A percentile compares a stretch with the other conserved stretches of the same genome.
phyloP scores from a whole-genome alignment of 208 protist species.

The Acanthamoeba royreba region DNA sequence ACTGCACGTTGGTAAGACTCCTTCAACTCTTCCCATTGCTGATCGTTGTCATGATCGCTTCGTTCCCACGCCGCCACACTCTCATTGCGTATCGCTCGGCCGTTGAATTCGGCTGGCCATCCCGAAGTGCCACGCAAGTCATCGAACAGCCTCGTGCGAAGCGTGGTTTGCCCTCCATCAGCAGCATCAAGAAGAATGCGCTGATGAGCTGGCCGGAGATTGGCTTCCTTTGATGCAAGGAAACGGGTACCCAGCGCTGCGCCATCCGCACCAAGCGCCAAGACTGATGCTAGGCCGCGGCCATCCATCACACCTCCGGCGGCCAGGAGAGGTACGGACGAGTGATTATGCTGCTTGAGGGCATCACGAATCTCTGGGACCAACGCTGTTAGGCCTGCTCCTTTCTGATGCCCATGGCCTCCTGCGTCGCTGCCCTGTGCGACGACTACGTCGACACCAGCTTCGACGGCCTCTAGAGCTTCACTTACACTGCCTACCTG shows the following conservation, averaged over 20 bases:
- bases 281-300: neutral
- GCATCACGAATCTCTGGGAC: neutral
- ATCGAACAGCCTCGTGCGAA: constrained; percentile 5
- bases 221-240: neutral
- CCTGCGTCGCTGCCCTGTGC: neutral
- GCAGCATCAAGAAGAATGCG: neutral
- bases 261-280: neutral
- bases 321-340: neutral
- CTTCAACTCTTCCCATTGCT: neutral
- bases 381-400: neutral
- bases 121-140: neutral
- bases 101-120: neutral
- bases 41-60: neutral
- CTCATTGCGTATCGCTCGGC: neutral
- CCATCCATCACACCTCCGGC: constrained; percentile 25
- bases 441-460: neutral
- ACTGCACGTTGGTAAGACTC: neutral
- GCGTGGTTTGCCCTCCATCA: neutral
- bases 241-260: neutral
- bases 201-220: neutral
- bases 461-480: neutral
- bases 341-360: neutral
- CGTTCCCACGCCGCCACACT: neutral
- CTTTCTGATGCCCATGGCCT: neutral
- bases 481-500: constrained; percentile 2